Evolutionary conservation across 2,329 filamentous ascomycete species (phyloP), one percentile per base, ranked within the genome.

Genomic region (Sporothrix globosa): DNA sequence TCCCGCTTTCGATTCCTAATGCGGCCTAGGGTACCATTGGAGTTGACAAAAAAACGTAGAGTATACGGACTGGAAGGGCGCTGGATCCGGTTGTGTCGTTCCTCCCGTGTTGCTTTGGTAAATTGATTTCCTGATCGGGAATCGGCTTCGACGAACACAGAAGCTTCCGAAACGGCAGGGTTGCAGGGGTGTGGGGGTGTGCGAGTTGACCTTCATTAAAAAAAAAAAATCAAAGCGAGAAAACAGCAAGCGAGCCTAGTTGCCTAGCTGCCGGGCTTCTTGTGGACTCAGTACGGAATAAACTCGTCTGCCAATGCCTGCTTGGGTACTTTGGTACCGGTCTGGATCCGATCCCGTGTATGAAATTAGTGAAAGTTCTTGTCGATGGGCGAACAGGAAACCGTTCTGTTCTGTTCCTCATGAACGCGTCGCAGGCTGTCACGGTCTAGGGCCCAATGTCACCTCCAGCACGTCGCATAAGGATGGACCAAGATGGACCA

Each of bases 161-260:
- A 63, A 65, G 56, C 56, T 53, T 69, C 68, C 68, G 68, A 69
- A 69, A 69, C 58, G 68, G 68, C 46, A 34, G 67, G 67, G 10
- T 27, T 19, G 27, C 21, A 39, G 52, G 66, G 66, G 56, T 41
- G 3, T 30, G n/a, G 56, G 46, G 67, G 53, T 34, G 44, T 41
- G 54, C n/a, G 41, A 48, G 10, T 52, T 52, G 21, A n/a, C 52
- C 24, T 19, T 60, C 56, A 21, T 41, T 41, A 39, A 46, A 61
- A 44, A 63, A 46, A 34, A 30, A 46, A 27, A 41, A 11, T 24
- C 39, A 17, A n/a, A n/a, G n/a, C n/a, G n/a, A n/a, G n/a, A n/a
- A n/a, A n/a, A n/a, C n/a, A n/a, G n/a, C n/a, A 9, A 34, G 4
- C 1, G 34, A 13, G 58, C 58, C 39, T 63, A 21, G 34, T 21